Evolutionary conservation across 1,139 yeast species (phyloP).

Genomic region (Geotrichum phurueaensis): DNA sequence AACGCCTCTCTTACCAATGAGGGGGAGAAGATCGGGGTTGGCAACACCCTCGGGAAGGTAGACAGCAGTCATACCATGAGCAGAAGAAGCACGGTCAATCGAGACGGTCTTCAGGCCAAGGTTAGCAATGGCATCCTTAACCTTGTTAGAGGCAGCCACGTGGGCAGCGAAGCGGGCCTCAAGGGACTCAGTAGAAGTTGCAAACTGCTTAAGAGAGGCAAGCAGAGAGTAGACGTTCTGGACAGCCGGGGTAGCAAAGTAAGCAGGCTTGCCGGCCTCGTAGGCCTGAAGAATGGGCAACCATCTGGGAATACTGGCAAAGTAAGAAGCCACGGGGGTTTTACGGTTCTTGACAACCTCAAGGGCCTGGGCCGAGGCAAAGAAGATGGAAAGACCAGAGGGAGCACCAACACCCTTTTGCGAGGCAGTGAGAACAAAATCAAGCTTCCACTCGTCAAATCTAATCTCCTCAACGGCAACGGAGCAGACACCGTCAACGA

Average conservation of each 20-base stretch:
- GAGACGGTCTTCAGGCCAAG: conserved; percentile 70
- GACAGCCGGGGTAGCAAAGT: conserved; percentile 92
- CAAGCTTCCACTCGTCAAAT: conserved; percentile 87
- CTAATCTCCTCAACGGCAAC: conserved; percentile 81
- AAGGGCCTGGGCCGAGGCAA: conserved; percentile 71
- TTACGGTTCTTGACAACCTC: conserved; percentile 49
- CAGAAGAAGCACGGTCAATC: conserved; percentile 52
- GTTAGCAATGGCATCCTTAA: conserved; percentile 51
- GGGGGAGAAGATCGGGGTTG: conserved; percentile 57
- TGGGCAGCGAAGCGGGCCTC: conserved; percentile 62
- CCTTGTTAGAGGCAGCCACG: conserved; percentile 53
- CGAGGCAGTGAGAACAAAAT: conserved; percentile 82
- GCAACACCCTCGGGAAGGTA: conserved; percentile 74
- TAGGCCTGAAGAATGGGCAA: conserved; percentile 81
- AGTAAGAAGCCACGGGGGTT: conserved; percentile 56
- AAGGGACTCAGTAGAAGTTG: conserved; percentile 48
- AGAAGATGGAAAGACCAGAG: conserved; percentile 78
- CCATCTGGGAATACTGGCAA: conserved; percentile 81
- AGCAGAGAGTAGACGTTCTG: conserved; percentile 79
- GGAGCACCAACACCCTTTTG: conserved; percentile 96
- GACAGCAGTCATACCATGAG: conserved; percentile 83
- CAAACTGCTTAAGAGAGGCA: conserved; percentile 69
- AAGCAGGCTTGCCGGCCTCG: conserved; percentile 75
- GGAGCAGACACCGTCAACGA: conserved; percentile 94
- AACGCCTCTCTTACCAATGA: conserved; percentile 63